Conservation (phyloP, 1,139 yeast genomes). For the Kurtzmaniella quercitrusa region DNA sequence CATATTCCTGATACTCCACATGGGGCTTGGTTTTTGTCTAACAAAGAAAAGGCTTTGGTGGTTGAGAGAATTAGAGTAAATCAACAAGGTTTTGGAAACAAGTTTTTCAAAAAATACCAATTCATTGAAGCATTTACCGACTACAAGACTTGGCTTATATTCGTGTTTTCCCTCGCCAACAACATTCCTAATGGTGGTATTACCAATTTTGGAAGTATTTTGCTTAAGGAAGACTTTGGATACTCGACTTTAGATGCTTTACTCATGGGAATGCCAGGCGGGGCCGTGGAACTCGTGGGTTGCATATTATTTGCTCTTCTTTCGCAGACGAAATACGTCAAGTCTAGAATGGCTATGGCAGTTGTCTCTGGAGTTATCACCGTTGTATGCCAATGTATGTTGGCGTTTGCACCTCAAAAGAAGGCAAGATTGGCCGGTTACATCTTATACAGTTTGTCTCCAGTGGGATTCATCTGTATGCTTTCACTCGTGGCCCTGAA, state of each 20-base stretch:
- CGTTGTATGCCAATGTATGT: constrained; percentile 40
- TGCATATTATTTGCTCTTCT: constrained; percentile 33
- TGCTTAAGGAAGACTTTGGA: constrained; percentile 23
- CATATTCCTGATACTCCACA: constrained; percentile 53
- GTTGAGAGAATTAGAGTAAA: constrained; percentile 25
- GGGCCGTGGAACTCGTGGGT: constrained; percentile 38
- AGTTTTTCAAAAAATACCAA: constrained; percentile 14
- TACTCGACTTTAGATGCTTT: constrained; percentile 31
- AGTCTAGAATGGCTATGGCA: constrained; percentile 42
- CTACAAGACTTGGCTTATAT: constrained; percentile 17
- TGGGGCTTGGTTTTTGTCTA: constrained; percentile 41
- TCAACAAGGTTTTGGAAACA: constrained; percentile 20
- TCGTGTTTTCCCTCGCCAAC: constrained; percentile 21
- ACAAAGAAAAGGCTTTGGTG: constrained; percentile 24
- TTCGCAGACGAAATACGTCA: constrained; percentile 18
- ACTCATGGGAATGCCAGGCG: constrained; percentile 34
- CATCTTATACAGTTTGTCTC: constrained; percentile 19
- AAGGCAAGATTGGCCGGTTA: constrained; percentile 43
- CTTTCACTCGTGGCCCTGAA: constrained; percentile 21
- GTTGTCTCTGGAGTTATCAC: constrained; percentile 32
- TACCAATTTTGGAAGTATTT: constrained; percentile 33
- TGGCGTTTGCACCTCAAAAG: constrained; percentile 41
- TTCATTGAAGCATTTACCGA: constrained; percentile 11
- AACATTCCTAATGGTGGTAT: constrained; percentile 51
- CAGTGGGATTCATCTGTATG: constrained; percentile 29